Conservation (phyloP, 208 protist species). For the Borovskyia barvae region DNA sequence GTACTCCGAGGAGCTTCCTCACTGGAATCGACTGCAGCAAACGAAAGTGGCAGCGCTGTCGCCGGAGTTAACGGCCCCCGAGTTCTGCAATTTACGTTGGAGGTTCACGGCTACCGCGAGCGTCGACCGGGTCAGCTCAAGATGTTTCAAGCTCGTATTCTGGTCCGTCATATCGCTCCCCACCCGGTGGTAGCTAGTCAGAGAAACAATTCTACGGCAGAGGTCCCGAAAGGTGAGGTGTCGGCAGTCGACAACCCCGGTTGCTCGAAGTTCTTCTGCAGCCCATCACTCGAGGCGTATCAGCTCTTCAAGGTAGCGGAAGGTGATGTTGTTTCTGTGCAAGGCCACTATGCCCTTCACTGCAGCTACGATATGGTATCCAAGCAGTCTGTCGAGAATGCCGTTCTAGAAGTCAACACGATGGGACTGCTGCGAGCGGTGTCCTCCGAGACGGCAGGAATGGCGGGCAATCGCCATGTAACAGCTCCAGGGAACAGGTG, state of each 20-base stretch:
- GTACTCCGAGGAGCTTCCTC: constrained; percentile 13
- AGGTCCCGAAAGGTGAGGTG: background rate
- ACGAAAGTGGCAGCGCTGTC: background rate
- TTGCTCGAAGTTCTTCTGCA: too few relatives aligned
- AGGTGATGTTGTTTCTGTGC: constrained; percentile 59
- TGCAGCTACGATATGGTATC: constrained; percentile 71
- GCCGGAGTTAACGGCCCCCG: background rate
- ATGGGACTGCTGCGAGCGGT: constrained; percentile 44
- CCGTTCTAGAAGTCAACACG: constrained; percentile 62
- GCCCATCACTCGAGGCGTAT: too few relatives aligned
- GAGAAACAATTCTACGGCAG: background rate
- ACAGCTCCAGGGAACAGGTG: too few relatives aligned
- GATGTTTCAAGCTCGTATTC: constrained; percentile 46
- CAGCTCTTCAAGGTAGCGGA: constrained; percentile 27
- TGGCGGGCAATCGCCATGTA: too few relatives aligned
- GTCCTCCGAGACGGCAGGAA: background rate
- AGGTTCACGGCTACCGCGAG: constrained; percentile 51
- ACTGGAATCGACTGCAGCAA: background rate
- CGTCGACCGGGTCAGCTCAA: constrained; percentile 53
- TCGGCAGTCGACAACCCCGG: background rate
- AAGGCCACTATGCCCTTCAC: constrained; percentile 70
- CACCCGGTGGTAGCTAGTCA: constrained; percentile 15
- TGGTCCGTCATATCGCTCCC: constrained; percentile 39
- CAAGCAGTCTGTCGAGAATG: constrained; percentile 64
- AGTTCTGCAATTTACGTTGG: constrained; percentile 61